Conservation (phyloP, 306 rosid species). For the Abrus pulchellus region DNA sequence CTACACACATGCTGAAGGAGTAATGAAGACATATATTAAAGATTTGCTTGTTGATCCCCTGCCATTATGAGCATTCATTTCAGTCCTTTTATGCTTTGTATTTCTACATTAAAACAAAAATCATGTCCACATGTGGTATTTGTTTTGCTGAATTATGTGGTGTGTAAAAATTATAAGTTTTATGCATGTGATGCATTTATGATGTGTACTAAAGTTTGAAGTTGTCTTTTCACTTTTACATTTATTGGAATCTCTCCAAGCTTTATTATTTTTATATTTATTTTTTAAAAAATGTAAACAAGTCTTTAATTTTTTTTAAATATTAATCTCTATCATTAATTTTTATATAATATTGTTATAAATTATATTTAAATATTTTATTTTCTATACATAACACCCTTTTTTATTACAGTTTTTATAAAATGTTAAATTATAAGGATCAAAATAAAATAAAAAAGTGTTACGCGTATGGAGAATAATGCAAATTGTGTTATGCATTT, state of each 20-base stretch:
- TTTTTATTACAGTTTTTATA: no score
- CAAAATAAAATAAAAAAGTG: no score
- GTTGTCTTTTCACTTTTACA: background rate
- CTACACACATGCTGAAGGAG: constrained; percentile 30
- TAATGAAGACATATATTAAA: constrained; percentile 38
- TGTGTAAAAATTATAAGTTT: background rate
- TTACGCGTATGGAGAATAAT: no score
- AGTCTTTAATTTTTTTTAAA: no score
- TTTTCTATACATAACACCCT: no score
- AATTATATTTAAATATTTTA: no score
- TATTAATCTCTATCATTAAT: no score
- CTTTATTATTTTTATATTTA: no score
- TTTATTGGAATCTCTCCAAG: background rate
- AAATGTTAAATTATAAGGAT: no score
- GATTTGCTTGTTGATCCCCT: constrained; percentile 35
- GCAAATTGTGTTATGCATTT: no score
- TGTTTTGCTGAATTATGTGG: background rate
- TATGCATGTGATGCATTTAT: background rate
- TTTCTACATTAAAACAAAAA: background rate
- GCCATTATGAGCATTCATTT: background rate
- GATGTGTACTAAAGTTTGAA: background rate
- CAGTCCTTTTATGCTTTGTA: background rate
- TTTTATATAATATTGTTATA: no score
- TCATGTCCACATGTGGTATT: background rate
- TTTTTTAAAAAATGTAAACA: no score